phyloP scores from a whole-genome alignment of 345 rosid genomes.

The Populus alba region DNA sequence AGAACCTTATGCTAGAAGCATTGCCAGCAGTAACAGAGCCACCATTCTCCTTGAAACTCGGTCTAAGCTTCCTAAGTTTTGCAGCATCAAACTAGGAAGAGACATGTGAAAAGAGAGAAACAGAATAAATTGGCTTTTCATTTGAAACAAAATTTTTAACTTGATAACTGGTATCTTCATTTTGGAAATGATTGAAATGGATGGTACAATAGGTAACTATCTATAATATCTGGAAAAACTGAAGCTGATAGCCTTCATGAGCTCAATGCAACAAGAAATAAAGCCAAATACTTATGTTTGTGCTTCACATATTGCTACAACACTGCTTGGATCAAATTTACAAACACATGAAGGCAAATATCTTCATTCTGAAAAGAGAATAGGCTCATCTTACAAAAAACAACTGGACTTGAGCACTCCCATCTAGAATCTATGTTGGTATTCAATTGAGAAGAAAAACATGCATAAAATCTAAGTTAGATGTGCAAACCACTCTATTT shows the following conservation, averaged over 20 bases:
- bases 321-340: slow-evolving; percentile 11
- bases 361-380: background rate
- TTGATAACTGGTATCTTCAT: too few relatives aligned
- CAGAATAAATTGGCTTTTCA: background rate
- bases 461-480: background rate
- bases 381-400: background rate
- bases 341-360: background rate
- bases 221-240: background rate
- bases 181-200: background rate
- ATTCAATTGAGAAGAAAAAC: background rate
- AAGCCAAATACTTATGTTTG: background rate
- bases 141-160: background rate
- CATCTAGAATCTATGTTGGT: background rate
- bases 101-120: background rate
- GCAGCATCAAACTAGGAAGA: slow-evolving; percentile 30
- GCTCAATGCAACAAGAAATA: background rate
- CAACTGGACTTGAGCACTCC: background rate
- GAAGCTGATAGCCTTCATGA: background rate
- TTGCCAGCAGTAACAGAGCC: slow-evolving; percentile 36
- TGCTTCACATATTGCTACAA: background rate
- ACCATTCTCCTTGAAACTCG: slow-evolving; percentile 23
- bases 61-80: slow-evolving; percentile 26
- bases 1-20: slow-evolving; percentile 34
- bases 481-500: slow-evolving; percentile 4
- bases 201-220: background rate